phyloP scores from a whole-genome alignment of 805 yeast genomes.

The Naumovozyma castellii region DNA sequence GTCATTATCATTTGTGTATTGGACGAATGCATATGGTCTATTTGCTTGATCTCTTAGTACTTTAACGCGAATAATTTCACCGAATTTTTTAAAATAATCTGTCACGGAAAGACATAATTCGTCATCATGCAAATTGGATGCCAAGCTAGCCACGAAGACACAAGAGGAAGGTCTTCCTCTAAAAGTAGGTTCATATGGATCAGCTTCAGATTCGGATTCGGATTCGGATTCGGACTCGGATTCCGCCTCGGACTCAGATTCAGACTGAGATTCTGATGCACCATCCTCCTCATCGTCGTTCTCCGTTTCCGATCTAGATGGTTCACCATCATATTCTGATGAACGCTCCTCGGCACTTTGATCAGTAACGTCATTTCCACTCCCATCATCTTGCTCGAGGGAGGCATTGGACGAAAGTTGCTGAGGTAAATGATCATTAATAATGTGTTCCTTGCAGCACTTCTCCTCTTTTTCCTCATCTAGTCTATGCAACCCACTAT shows the following conservation, averaged over 20 bases:
- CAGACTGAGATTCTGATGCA: background rate
- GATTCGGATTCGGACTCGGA: background rate
- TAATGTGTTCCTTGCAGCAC: background rate
- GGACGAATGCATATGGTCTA: slow-evolving; percentile 90
- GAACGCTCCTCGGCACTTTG: slow-evolving; percentile 2
- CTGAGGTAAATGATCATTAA: background rate
- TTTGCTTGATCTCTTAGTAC: slow-evolving; percentile 73
- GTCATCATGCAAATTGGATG: slow-evolving; percentile 58
- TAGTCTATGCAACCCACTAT: background rate
- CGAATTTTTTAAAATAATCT: slow-evolving; percentile 61
- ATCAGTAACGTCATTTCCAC: slow-evolving; percentile 7
- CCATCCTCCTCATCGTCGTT: slow-evolving; percentile 1
- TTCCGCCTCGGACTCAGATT: background rate
- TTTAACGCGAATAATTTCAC: slow-evolving; percentile 61
- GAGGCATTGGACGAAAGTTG: background rate
- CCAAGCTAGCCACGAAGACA: slow-evolving; percentile 78
- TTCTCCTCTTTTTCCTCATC: background rate
- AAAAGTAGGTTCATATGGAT: slow-evolving; percentile 7
- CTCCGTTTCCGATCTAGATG: background rate
- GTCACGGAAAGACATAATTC: slow-evolving; percentile 61
- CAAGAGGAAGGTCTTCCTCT: slow-evolving; percentile 75
- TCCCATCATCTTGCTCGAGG: background rate
- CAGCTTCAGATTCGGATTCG: background rate
- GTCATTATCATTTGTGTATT: slow-evolving; percentile 61
- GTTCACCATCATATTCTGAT: background rate